phyloP scores from a whole-genome alignment of 2,329 filamentous ascomycete species.

The Paraphoma sp. region DNA sequence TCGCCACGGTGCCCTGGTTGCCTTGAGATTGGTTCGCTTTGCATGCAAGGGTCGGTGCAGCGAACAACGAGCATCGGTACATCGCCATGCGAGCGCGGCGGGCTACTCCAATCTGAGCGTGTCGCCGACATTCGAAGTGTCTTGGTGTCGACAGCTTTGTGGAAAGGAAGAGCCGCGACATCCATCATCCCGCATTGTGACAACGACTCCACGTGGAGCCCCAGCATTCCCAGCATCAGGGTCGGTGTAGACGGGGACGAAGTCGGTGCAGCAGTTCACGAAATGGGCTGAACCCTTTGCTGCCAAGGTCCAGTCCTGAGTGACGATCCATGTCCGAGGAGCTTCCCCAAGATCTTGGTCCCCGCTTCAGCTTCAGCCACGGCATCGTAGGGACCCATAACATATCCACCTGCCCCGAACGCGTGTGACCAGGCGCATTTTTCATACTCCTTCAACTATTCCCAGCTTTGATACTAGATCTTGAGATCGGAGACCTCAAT shows the following conservation, averaged over 20 bases:
- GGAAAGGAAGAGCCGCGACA: conserved; percentile 14
- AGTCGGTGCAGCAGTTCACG: conserved; percentile 30
- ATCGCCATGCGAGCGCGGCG: conserved; percentile 22
- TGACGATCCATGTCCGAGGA: conserved; percentile 5
- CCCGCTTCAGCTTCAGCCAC: neutral
- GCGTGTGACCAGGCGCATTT: conserved; percentile 5
- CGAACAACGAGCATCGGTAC: conserved; percentile 24
- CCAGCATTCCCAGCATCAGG: conserved; percentile 10
- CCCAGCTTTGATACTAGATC: no score
- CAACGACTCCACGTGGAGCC: conserved; percentile 24
- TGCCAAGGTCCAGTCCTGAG: neutral
- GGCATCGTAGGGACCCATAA: conserved; percentile 6
- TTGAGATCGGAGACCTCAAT: no score
- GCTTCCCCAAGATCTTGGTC: conserved; percentile 9
- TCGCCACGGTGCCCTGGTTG: conserved; percentile 3
- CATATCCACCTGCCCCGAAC: neutral
- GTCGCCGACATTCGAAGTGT: neutral
- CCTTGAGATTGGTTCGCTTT: conserved; percentile 9
- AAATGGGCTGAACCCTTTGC: conserved; percentile 6
- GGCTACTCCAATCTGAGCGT: conserved; percentile 1
- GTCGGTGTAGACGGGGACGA: conserved; percentile 26
- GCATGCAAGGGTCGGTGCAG: conserved; percentile 13
- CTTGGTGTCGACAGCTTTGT: conserved; percentile 10
- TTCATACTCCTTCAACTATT: neutral
- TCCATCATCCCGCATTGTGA: conserved; percentile 15